Base-by-base conservation (phyloP, 2,329 filamentous ascomycete genomes). In the Cladophialophora yegresii region DNA sequence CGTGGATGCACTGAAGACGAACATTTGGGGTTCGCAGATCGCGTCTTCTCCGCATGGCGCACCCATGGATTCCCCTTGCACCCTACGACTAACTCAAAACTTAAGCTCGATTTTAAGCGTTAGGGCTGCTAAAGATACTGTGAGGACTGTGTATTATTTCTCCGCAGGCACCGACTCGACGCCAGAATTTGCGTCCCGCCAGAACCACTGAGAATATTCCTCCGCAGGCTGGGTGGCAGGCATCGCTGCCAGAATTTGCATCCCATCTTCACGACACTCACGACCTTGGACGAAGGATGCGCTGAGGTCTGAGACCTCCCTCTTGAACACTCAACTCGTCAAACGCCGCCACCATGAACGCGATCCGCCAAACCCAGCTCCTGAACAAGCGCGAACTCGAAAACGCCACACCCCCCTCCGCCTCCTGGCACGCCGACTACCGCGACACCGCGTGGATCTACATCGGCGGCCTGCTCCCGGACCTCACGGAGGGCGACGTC, bases 341-440 rank as follows among this genome's bases (percentile, higher is more conserved):
- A n/a, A 12, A 45, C 22, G 2, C 26, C 13, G 32, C 2, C 49
- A 69, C 70, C 30, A 99, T 99, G 95, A 97, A 99, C 76, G 89
- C 91, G 71, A 95, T 99, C 71, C 90, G 92, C 72, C 89, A 92
- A 64, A 95, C 97, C 66, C 91, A 96, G 77, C 87, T 89, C 76
- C 89, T 99, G 65, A 99, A 99, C 77, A 92, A 95, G 81, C 89
- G 88, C 71, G 95, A 99, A 79, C 90, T 99, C 67, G 93, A 97
- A 77, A 88, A 92, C 76, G 91, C 89, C 75, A 85, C 92, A 72
- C 93, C 92, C 71, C 89, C 93, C 49, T 88, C 92, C 78, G 93
- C 89, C 68, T 97, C 93, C 63, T 98, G 93, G 93, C 93, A 98
- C 76, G 89, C 89, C 76, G 96, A 99, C 81, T 99, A 98, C 79